Conservation (phyloP, 2,329 filamentous ascomycete species). For the Penicillium rolfsii region DNA sequence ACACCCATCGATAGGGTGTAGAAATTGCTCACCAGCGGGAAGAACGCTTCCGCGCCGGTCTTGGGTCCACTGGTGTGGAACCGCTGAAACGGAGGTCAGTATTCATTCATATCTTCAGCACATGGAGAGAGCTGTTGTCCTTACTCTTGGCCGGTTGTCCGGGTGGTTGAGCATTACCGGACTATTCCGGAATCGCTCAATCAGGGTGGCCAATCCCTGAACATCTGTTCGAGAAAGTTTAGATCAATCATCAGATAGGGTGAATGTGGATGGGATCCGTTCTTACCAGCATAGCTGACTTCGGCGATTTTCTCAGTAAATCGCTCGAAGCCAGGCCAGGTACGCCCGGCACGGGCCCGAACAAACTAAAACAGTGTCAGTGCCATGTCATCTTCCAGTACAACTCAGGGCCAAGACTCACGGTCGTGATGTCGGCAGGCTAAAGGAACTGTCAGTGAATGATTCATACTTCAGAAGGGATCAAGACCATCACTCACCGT, state of each 20-base stretch:
- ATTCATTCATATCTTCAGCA: neutral
- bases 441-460: conserved; percentile 49
- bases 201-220: conserved; percentile 85
- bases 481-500: conserved; percentile 59
- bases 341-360: conserved; percentile 68
- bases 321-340: conserved; percentile 80
- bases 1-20: conserved; percentile 18
- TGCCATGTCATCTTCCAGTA: neutral
- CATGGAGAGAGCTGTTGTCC: conserved; percentile 22
- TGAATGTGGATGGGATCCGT: neutral
- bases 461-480: neutral
- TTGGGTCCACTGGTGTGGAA: conserved; percentile 52
- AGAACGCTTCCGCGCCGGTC: conserved; percentile 8
- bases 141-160: conserved; percentile 79
- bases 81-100: conserved; percentile 48
- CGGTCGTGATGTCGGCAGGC: conserved; percentile 73
- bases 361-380: conserved; percentile 63
- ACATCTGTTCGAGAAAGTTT: conserved; percentile 63
- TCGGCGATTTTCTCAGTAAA: conserved; percentile 74
- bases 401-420: conserved; percentile 45
- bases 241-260: conserved; percentile 23
- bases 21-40: conserved; percentile 21
- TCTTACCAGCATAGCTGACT: conserved; percentile 91
- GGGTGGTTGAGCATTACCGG: conserved; percentile 86
- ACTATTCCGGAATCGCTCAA: conserved; percentile 96